Evolutionary conservation across 306 rosid species (phyloP).

Genomic region (Lathyrus sativus): DNA sequence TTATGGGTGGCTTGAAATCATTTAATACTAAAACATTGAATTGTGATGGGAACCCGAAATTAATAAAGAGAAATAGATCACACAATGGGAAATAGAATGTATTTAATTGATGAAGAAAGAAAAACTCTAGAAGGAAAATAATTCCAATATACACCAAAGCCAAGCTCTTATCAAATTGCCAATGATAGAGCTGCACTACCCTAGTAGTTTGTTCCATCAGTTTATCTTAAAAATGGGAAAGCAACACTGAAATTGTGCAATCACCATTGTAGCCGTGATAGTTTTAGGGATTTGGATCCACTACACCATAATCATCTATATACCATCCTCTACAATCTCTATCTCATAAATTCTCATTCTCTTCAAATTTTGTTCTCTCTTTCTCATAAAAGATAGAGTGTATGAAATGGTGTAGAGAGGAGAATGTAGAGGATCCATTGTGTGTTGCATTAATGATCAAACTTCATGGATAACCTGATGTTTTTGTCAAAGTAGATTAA

Average conservation of each 20-base stretch:
- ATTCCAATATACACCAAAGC: too few species aligned
- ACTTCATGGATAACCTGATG: neutral
- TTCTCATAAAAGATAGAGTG: too few species aligned
- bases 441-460: neutral
- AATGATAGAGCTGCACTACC: conserved; percentile 15
- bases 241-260: neutral
- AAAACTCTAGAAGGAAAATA: too few species aligned
- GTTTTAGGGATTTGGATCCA: neutral
- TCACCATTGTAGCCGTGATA: neutral
- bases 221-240: conserved; percentile 27
- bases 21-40: conserved; percentile 12
- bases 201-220: conserved; percentile 1
- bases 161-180: conserved; percentile 16
- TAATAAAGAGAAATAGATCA: too few species aligned
- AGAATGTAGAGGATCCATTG: too few species aligned
- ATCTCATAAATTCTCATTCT: too few species aligned
- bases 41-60: conserved; percentile 1
- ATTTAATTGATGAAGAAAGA: too few species aligned
- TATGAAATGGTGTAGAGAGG: too few species aligned
- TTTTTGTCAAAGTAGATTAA: neutral
- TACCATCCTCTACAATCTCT: too few species aligned
- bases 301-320: too few species aligned
- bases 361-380: too few species aligned
- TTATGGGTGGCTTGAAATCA: conserved; percentile 28
- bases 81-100: too few species aligned